Evolutionary conservation across 2,329 filamentous ascomycete species (phyloP), one percentile per base, ranked within the genome.

Genomic region (Apiospora sp.): DNA sequence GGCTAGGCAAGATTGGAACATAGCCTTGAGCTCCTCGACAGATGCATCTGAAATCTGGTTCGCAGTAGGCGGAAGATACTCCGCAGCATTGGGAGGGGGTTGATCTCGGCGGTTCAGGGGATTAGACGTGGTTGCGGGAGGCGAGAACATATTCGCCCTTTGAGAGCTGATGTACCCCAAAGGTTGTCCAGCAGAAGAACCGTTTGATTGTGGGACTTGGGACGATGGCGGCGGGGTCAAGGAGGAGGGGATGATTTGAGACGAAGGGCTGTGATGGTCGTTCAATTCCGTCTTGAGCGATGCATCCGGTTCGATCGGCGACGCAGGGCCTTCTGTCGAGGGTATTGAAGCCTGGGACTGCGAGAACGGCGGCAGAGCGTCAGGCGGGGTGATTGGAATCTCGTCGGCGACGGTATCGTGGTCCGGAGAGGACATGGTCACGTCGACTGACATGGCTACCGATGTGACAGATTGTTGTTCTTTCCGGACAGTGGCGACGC

Each of bases 191-290:
- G 76, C 72, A 37, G 74, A 76, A 22, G 75, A 77, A 27, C 72
- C 76, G 69, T 78, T 80, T 58, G 72, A 78, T 43, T 80, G 82
- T 22, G 82, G 82, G 7, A 85, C 77, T 76, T 89, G 88, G 1
- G 87, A 89, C 0, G 87, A 89, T 0, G 88, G 88, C 34, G 88
- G 89, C 4, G 88, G 89, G 2, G 89, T 90, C 70, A 89, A 80
- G 34, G 88, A 90, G 2, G 88, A 90, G 5, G 88, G 87, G 72
- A 90, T 89, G 69, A 89, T 81, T 19, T 78, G 79, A 37, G 84
- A 82, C n/a, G 83, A 78, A 24, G 79, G 78, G 1, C 80, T 79
- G 51, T 83, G 80, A 67, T 87, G 86, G 72, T 89, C 86, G 77
- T 85, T 87, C 73, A 80, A 73, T 74, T 89, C 87, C 4, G 85